Evolutionary conservation across 2,329 filamentous ascomycete species (phyloP), one percentile per base, ranked within the genome.

Genomic region (Trichoderma brevicompactum): DNA sequence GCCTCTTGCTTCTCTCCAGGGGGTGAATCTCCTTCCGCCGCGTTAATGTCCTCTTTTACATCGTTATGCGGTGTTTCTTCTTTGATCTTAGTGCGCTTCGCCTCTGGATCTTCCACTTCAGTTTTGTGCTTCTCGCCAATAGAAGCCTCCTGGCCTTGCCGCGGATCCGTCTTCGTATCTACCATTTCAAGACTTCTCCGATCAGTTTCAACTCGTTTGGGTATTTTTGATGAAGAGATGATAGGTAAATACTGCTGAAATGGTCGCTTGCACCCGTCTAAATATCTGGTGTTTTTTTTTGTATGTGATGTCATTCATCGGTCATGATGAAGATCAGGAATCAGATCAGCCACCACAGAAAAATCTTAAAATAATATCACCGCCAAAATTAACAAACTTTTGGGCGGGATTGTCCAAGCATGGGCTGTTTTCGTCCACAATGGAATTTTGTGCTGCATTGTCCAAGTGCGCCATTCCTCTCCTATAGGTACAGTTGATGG

Each of bases 61-160:
- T 66, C 60, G 32, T 64, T 60, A n/a, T 65, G 43, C 12, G 63
- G 56, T 2, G 67, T 65, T 28, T 73, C 71, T 2, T 64, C 62
- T 17, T 70, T 66, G 1, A 59, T 69, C 68, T 74, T 76, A 55
- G 70, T 28, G 2, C 73, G 70, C 67, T 75, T 75, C 5, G 70
- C 68, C 36, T 72, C 66, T 6, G 73, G 71, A 2, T 65, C 68
- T 13, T 72, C 68, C 19, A 73, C 69, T 13, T 72, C 65, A 13
- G 72, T 74, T 58, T 72, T 68, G 56, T 74, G 74, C 67, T 75
- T 75, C 13, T 73, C 71, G 2, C 74, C 72, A 23, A 69, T 48
- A 15, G 68, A n/a, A 5, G 17, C 28, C 15, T 49, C 17, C 34
- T 52, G 43, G 0, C 19, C 3, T 40, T 59, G 52, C n/a, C 65